Base-by-base conservation (phyloP, 2,329 filamentous ascomycete genomes). In the Cordyceps cicadae region DNA sequence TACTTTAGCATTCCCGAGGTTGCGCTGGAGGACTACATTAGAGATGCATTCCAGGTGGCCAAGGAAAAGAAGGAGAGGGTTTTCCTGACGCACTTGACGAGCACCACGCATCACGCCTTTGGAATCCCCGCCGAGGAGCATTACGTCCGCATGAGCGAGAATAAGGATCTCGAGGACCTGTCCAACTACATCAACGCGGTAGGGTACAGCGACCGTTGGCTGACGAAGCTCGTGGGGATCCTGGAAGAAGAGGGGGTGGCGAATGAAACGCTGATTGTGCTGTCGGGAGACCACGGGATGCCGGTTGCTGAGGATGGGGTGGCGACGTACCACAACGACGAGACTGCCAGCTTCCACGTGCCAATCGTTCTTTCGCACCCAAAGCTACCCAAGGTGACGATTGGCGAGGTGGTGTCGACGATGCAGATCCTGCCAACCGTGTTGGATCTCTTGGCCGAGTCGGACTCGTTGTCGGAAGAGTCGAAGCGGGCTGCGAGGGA, bases 31-130 rank as follows among this genome's bases (percentile, higher is more conserved):
- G 69, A 72, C 37, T 74, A 74, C 14, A 69, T 74, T 17, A 66
- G 64, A 5, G 71, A 74, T 53, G 66, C 68, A 14, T 73, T 74
- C 8, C 63, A 64, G 2, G 59, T 65, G 1, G 72, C 72, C 14
- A 66, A 64, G 37, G 65, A 69, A 39, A 67, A 67, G 0, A 66
- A 73, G 12, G 67, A 72, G 46, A 67, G 72, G 11, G 66, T 74
- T 0, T 74, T 74, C 41, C 59, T 74, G 5, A 70, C 71, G 1
- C 72, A 74, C 60, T 57, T 74, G 6, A 74, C 72, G 3, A 74
- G 72, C 63, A 74, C 72, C 2, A 72, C 67, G 3, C 72, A 74
- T 59, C 72, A 74, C 41, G 66, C 69, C 6, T 74, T 70, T 48
- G 66, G 66, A 0, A 63, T 73, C 46, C 72, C 72, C 0, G 61